Percentiles rank a stretch among this genome's conserved stretches.
Evolutionary conservation across 768 basidiomycete species (phyloP).

Genomic region (Mrakia frigida): DNA sequence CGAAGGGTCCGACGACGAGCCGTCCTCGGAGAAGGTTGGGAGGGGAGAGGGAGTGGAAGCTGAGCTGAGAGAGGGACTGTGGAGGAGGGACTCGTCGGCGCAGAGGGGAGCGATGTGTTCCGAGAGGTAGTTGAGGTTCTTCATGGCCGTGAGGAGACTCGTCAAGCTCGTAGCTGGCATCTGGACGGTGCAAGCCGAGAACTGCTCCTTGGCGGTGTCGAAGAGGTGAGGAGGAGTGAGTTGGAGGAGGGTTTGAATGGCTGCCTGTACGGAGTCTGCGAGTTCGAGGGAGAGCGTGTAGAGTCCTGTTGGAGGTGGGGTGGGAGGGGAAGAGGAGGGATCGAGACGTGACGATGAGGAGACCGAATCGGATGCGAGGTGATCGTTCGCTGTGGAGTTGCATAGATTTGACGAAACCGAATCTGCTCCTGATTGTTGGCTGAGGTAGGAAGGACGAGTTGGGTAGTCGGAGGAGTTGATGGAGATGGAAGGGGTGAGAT

Average conservation of each 20-base stretch:
- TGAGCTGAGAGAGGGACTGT: background rate
- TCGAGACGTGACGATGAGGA: background rate
- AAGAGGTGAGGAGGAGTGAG: constrained; percentile 83
- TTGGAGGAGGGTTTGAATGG: constrained; percentile 85
- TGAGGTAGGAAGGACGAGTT: background rate
- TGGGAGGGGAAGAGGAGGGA: background rate
- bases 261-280: constrained; percentile 83
- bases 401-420: background rate
- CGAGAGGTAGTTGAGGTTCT: constrained; percentile 86
- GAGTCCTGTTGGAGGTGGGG: constrained; percentile 35
- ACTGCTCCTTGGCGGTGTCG: constrained; percentile 88
- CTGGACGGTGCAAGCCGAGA: constrained; percentile 78
- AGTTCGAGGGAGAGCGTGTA: constrained; percentile 67
- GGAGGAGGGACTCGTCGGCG: constrained; percentile 22
- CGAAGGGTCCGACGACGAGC: constrained; percentile 37
- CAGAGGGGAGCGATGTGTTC: constrained; percentile 50
- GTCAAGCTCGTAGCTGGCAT: constrained; percentile 83
- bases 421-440: background rate
- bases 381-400: constrained; percentile 6
- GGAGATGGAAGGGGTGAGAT: background rate
- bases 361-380: background rate
- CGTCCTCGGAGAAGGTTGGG: constrained; percentile 7
- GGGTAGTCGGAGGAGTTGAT: constrained; percentile 2
- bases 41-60: background rate
- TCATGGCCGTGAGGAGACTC: constrained; percentile 84